Percentiles rank a stretch among this genome's conserved stretches.
Evolutionary conservation across 164 flowering plant species (phyloP).

Genomic region (Tetracentron sinense): DNA sequence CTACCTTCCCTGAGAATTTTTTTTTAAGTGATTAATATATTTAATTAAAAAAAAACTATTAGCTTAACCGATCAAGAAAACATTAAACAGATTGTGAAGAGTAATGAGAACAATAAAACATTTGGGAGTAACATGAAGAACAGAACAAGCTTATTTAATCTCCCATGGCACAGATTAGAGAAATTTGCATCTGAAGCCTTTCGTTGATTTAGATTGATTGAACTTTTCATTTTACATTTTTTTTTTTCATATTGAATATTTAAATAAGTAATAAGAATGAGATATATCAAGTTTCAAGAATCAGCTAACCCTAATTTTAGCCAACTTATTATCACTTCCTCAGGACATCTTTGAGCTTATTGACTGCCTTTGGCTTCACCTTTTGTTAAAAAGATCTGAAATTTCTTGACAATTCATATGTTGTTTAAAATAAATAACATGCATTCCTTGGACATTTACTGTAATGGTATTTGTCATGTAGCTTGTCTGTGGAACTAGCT

Average conservation of each 20-base stretch:
- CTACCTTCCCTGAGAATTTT: constrained; percentile 70
- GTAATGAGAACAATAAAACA: background rate
- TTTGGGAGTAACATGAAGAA: background rate
- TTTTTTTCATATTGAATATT: no score
- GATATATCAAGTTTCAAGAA: background rate
- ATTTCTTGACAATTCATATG: no score
- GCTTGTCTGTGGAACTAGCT: no score
- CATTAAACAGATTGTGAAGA: background rate
- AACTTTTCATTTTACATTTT: no score
- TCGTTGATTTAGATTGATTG: no score
- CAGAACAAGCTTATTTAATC: background rate
- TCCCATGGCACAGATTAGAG: background rate
- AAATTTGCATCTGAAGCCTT: no score
- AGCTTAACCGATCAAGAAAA: background rate
- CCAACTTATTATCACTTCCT: background rate
- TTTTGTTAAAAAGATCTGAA: no score
- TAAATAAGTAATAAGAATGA: no score
- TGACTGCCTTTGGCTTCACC: no score
- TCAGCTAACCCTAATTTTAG: background rate
- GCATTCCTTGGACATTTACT: no score
- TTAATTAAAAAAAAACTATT: background rate
- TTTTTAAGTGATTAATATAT: background rate
- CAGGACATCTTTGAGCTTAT: background rate
- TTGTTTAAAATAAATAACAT: no score
- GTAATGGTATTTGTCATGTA: no score